Conservation (phyloP, 805 yeast species). For the Kodamaea kaohsiungensis region DNA sequence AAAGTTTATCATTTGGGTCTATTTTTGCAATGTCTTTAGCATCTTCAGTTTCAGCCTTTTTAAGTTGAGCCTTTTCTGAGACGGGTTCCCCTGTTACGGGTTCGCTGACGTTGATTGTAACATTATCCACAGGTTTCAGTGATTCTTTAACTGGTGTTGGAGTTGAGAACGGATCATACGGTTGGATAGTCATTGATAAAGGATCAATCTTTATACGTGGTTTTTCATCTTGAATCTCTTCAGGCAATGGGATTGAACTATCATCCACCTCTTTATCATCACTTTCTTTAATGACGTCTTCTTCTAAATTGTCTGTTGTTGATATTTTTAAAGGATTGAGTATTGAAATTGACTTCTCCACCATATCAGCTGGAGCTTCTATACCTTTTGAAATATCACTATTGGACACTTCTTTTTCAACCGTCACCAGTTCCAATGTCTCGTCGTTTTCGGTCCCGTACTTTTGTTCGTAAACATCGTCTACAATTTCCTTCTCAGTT, state of each 20-base stretch:
- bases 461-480: constrained; percentile 10
- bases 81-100: neutral
- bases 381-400: neutral
- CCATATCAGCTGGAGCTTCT: constrained; percentile 3
- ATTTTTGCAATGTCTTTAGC: neutral
- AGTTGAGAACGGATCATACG: constrained; percentile 18
- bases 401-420: constrained; percentile 1
- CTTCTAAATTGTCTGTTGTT: neutral
- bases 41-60: neutral
- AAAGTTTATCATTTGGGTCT: constrained; percentile 3
- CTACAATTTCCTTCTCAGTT: constrained; percentile 10
- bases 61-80: neutral
- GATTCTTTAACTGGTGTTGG: constrained; percentile 1
- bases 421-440: neutral
- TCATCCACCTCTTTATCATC: neutral
- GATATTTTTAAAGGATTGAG: neutral
- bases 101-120: neutral
- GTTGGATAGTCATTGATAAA: constrained; percentile 20
- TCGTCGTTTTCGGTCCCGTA: constrained; percentile 10
- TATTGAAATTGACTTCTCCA: constrained; percentile 1
- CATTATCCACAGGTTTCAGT: neutral
- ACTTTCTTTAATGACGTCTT: neutral
- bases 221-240: neutral
- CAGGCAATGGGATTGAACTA: neutral
- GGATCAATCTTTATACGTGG: neutral